phyloP scores from a whole-genome alignment of 768 basidiomycete genomes.

The Lentinus tigrinus region DNA sequence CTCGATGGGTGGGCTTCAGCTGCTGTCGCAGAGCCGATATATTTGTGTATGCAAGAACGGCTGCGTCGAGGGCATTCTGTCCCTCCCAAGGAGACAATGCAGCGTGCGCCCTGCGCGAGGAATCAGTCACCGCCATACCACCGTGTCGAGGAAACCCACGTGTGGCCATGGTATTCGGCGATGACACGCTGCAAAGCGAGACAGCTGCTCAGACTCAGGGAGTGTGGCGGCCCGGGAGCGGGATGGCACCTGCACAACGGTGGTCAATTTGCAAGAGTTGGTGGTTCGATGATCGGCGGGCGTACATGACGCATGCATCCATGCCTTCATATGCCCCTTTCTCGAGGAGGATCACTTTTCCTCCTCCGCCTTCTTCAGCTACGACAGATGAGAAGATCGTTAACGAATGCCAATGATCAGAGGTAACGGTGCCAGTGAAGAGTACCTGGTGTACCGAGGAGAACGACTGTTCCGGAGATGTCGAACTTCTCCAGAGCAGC shows the following conservation, averaged over 20 bases:
- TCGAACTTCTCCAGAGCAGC: slow-evolving; percentile 58
- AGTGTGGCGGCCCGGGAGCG: slow-evolving; percentile 70
- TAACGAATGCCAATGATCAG: no score
- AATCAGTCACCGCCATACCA: neutral
- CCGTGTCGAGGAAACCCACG: slow-evolving; percentile 52
- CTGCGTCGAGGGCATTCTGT: slow-evolving; percentile 80
- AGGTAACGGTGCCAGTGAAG: neutral
- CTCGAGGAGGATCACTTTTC: slow-evolving; percentile 70
- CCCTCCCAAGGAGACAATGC: slow-evolving; percentile 85
- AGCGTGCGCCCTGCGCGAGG: slow-evolving; percentile 65
- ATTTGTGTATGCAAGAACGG: slow-evolving; percentile 80
- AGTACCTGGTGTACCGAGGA: slow-evolving; percentile 78
- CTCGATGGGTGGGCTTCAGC: slow-evolving; percentile 69
- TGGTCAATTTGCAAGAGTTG: neutral
- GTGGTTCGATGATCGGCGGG: neutral
- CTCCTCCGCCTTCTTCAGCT: slow-evolving; percentile 81
- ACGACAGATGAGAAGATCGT: neutral
- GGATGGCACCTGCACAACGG: slow-evolving; percentile 66
- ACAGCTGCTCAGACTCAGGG: slow-evolving; percentile 61
- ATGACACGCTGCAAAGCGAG: slow-evolving; percentile 60
- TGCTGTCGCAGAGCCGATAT: slow-evolving; percentile 83
- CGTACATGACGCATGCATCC: slow-evolving; percentile 75
- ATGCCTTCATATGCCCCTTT: slow-evolving; percentile 74
- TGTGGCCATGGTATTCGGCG: slow-evolving; percentile 72
- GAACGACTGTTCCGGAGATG: slow-evolving; percentile 65